Evolutionary conservation across 148 eudicot genomes (phyloP).

Genomic region (Amaranthus palmeri): DNA sequence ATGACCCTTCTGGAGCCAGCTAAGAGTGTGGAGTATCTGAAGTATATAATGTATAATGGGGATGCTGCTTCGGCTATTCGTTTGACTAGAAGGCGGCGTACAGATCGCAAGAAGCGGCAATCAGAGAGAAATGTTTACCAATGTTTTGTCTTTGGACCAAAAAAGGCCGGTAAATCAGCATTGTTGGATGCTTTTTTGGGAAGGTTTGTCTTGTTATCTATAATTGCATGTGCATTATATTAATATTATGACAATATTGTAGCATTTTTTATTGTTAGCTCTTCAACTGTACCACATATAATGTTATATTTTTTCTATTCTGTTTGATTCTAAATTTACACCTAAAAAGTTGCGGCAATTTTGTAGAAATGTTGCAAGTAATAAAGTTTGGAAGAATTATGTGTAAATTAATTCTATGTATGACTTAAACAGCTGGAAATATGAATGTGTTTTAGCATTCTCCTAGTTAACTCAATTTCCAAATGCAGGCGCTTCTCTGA

Average conservation of each 20-base stretch:
- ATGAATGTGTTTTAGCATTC: not conserved
- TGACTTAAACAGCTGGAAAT: not conserved
- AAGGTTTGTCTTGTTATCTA: constrained; percentile 40
- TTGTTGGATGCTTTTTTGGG: constrained; percentile 66
- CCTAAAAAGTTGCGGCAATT: no score
- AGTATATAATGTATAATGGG: constrained; percentile 73
- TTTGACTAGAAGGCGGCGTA: constrained; percentile 68
- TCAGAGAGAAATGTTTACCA: constrained; percentile 87
- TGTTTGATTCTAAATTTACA: not conserved
- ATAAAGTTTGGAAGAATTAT: no score
- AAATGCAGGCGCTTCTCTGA: constrained; percentile 67
- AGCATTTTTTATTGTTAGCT: not conserved
- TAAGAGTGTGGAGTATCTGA: constrained; percentile 75
- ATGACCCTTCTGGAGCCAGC: constrained; percentile 92
- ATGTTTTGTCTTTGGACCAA: constrained; percentile 93
- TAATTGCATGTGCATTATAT: not conserved
- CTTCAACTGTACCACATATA: not conserved
- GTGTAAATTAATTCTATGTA: not conserved
- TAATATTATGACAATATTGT: not conserved
- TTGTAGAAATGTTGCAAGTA: no score
- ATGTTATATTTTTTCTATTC: not conserved
- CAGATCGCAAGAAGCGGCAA: constrained; percentile 80
- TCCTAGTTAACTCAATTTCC: not conserved
- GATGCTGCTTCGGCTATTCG: constrained; percentile 82
- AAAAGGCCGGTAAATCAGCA: constrained; percentile 77